A percentile compares a stretch with the other conserved stretches of the same genome.
These are phyloP conservation scores for Paramecium octaurelia DNA, from an alignment of 73 alveolate species.

Conservation along the genomic window DNA sequence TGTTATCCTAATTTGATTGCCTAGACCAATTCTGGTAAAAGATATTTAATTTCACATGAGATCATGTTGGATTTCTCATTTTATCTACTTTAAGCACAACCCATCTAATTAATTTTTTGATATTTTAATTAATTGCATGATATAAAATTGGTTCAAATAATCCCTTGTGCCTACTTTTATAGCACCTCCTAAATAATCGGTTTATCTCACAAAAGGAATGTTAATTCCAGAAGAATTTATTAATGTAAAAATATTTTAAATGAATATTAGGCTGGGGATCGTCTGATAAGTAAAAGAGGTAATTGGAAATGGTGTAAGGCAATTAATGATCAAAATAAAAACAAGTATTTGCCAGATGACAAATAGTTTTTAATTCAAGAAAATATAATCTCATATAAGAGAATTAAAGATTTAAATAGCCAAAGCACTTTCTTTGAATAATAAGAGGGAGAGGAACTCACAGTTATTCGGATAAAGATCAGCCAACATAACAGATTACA, in stretches of 20 bases:
- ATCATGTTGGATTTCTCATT: not conserved
- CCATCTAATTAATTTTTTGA: not conserved
- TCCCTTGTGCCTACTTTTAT: not conserved
- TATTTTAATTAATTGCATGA: not conserved
- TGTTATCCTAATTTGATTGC: not conserved
- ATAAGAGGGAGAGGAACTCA: not conserved
- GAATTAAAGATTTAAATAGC: not conserved
- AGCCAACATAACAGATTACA: not conserved
- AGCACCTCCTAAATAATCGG: not conserved
- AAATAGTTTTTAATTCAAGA: not conserved
- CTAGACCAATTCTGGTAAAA: not conserved
- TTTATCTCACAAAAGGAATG: not conserved
- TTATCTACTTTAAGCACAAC: not conserved
- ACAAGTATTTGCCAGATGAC: constrained; percentile 18
- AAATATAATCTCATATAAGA: not conserved
- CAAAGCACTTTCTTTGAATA: not conserved
- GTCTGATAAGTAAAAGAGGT: not conserved
- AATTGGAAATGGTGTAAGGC: constrained; percentile 41
- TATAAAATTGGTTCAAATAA: not conserved
- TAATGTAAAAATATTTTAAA: not conserved
- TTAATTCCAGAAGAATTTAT: constrained; percentile 35
- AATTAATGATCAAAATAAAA: not conserved
- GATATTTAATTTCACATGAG: not conserved
- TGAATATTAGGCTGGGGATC: not conserved
- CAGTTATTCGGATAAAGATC: not conserved